Evolutionary conservation across 2,329 filamentous ascomycete species (phyloP), one percentile per base, ranked within the genome.

Genomic region (Sporothrix variecibatus): DNA sequence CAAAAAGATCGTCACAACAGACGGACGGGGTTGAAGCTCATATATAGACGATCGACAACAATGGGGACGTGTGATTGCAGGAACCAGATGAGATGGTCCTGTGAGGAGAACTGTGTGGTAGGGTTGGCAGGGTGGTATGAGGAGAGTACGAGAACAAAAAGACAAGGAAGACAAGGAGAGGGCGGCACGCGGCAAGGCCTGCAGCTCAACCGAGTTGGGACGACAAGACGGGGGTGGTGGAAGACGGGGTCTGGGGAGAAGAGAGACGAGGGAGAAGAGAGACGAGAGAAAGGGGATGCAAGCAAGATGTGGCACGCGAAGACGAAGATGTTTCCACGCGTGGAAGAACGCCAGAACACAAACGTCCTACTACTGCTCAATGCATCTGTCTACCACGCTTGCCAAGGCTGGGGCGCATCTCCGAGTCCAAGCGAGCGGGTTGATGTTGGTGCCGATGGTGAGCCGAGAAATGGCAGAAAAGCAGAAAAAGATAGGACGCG

Each of bases 21-120:
- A 46, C n/a, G 26, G 38, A n/a, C 26, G 68, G 28, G 43, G 56
- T 23, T 23, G 28, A 38, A 26, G 58, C 58, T 72, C 58, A 72
- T 72, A 72, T 72, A 72, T 72, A 72, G 40, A 65, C 40, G 26
- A 46, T 28, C 62, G 38, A 38, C 58, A 34, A 38, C 58, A 34
- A 38, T n/a, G 58, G 31, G 31, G 31, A 56, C 51, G 58, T 62
- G 31, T 62, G 58, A 38, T 58, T 38, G 28, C 58, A 62, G 28
- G 15, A 12, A n/a, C 38, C 20, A 62, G 28, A 62, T 38, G 17
- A 12, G 17, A 38, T 38, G 31, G 43, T 17, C 43, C 5, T 56
- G n/a, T 3, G 23, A 38, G 6, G 28, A 20, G 58, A 12, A 38
- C 17, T 12, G 28, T 28, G 58, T 20, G 17, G 26, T 60, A 34